Evolutionary conservation across 2,329 filamentous ascomycete genomes (phyloP).

Genomic region (Monosporascus ibericus): DNA sequence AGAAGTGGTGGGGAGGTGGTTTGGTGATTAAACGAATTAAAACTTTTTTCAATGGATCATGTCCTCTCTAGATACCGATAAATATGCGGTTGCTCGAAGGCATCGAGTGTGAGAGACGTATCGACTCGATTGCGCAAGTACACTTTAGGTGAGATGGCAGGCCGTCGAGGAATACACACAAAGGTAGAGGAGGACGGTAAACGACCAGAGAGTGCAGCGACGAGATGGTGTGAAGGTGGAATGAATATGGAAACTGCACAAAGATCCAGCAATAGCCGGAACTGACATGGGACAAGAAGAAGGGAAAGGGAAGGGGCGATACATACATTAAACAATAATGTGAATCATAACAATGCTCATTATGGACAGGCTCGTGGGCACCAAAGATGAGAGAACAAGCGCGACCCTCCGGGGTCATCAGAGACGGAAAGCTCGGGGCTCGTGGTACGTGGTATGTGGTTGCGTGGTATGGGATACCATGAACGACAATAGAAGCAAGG

Average conservation of each 20-base stretch:
- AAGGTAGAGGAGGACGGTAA: not conserved
- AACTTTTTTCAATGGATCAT: not conserved
- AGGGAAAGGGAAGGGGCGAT: slow-evolving; percentile 6
- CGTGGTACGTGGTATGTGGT: not conserved
- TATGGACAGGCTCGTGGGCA: slow-evolving; percentile 3
- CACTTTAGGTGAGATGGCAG: no score
- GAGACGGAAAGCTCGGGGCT: not conserved
- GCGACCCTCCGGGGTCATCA: slow-evolving; percentile 6
- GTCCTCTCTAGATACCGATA: not conserved
- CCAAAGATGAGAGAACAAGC: slow-evolving; percentile 3
- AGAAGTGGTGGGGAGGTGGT: not conserved
- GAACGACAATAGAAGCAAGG: no score
- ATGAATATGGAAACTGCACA: not conserved
- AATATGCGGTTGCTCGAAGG: not conserved
- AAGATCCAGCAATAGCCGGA: not conserved
- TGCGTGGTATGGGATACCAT: no score
- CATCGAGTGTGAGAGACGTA: not conserved
- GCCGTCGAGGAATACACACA: not conserved
- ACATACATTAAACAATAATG: slow-evolving; percentile 11
- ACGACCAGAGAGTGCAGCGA: not conserved
- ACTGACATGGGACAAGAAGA: slow-evolving; percentile 1
- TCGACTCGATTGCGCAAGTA: no score
- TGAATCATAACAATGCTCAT: slow-evolving; percentile 20
- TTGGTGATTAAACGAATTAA: not conserved
- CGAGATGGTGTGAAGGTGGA: not conserved